Conservation (phyloP, 2,329 filamentous ascomycete genomes). For the Aspergillus sp. region DNA sequence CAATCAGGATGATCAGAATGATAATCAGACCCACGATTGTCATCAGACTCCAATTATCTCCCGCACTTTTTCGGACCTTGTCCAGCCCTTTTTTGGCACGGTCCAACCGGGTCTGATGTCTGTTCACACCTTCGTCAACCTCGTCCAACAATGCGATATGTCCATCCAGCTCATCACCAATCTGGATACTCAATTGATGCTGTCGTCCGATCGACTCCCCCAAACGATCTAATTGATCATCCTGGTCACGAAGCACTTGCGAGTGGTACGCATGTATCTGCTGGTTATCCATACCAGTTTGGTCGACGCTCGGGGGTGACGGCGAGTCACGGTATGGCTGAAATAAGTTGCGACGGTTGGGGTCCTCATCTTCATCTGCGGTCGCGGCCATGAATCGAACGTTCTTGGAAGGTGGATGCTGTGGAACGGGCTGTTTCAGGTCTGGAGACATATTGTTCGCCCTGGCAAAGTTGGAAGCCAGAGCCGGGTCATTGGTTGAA, state of each 20-base stretch:
- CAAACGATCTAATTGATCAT: conserved; percentile 82
- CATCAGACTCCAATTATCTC: conserved; percentile 81
- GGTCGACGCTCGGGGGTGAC: conserved; percentile 40
- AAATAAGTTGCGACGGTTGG: conserved; percentile 54
- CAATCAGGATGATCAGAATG: conserved; percentile 73
- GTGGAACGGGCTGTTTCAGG: conserved; percentile 38
- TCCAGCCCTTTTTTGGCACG: conserved; percentile 67
- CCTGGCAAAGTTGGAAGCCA: conserved; percentile 58
- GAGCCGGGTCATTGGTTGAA: conserved; percentile 57
- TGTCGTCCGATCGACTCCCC: conserved; percentile 84
- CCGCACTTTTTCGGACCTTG: conserved; percentile 64
- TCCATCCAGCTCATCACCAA: conserved; percentile 88
- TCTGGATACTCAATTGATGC: conserved; percentile 87
- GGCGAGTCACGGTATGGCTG: conserved; percentile 55
- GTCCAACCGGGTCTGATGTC: conserved; percentile 70
- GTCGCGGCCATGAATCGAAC: conserved; percentile 76
- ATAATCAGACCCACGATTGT: conserved; percentile 76
- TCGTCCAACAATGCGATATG: conserved; percentile 87
- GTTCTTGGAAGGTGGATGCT: conserved; percentile 55
- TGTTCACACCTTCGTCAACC: conserved; percentile 72
- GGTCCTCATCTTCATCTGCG: conserved; percentile 43
- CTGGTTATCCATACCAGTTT: conserved; percentile 62
- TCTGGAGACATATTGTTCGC: conserved; percentile 43
- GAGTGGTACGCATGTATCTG: conserved; percentile 83
- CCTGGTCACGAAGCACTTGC: conserved; percentile 77